Base-by-base conservation (phyloP, 306 rosid species). In the Prunus padus region DNA sequence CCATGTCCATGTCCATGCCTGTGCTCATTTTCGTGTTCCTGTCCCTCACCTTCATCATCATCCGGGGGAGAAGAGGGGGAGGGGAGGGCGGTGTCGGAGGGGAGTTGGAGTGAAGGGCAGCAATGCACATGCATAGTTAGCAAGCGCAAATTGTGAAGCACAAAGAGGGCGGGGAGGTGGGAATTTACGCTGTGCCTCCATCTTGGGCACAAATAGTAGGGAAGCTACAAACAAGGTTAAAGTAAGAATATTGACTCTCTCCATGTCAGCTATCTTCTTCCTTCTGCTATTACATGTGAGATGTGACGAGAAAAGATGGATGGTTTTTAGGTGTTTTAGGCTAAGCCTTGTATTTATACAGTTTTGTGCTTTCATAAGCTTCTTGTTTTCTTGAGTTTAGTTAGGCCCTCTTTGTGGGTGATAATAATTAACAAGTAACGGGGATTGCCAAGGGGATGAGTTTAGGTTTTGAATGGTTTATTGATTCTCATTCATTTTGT, bases 81-180 rank as follows among this genome's bases (percentile, higher is more conserved):
- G 87, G 67, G 64, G 87, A 54, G 25, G 82, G 69, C 9, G 89
- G 79, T 2, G 47, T 60, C 4, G 74, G 77, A 5, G 69, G 75
- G 88, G 79, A 14, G 56, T 50, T 0, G 77, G 90, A 63, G 3
- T 50, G 65, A 67, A 62, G 2, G 97, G 97, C 3, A 90, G 72
- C 76, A 72, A 51, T 2, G 87, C 74, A 74, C 98, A 94, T 0
- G 93, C 96, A 60, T 90, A 90, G 83, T 82, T 90, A 4, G 87
- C 98, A 0, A 94, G 78, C 6, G 95, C 85, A 67, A 88, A 67
- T 59, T 94, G 98, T 0, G 91, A 86, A 6, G 84, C 80, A 67
- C 98, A 94, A 7, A 92, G 88, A 1, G 92, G 88, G 18, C 82
- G 92, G 8, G 83, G 84, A 4, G 68, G 59, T 3, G 72, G 31